Evolutionary conservation across 2,329 filamentous ascomycete species (phyloP).

Genomic region (Epichloe coenophiala): DNA sequence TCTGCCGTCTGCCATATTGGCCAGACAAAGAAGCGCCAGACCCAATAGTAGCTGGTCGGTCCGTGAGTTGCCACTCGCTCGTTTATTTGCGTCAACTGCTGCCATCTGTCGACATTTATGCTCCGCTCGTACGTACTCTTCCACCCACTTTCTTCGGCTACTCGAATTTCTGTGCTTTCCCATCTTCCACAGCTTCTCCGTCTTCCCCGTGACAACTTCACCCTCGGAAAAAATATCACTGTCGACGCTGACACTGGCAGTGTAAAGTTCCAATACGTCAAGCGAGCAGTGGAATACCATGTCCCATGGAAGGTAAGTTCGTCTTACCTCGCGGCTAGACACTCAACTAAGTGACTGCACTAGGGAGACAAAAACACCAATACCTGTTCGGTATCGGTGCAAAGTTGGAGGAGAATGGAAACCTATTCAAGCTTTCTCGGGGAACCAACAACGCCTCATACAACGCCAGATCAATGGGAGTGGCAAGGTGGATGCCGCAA

Average conservation of each 20-base stretch:
- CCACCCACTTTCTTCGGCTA: background rate
- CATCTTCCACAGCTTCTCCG: background rate
- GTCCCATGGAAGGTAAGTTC: background rate
- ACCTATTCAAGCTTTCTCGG: constrained; percentile 17
- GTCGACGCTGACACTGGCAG: background rate
- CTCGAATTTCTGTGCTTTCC: too few species aligned
- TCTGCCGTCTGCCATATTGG: background rate
- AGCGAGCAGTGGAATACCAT: background rate
- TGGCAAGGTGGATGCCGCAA: constrained; percentile 13
- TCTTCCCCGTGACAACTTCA: background rate
- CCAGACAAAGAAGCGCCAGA: too few species aligned
- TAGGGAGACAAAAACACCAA: background rate
- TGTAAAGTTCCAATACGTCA: background rate
- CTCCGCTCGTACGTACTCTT: background rate
- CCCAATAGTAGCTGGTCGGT: background rate
- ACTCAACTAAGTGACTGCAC: background rate
- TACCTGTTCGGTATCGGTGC: constrained; percentile 17
- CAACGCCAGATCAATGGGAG: constrained; percentile 7
- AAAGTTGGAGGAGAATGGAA: constrained; percentile 26
- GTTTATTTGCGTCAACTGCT: background rate
- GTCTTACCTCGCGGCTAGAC: background rate
- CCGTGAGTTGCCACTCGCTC: background rate
- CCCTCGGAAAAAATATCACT: background rate
- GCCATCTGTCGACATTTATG: background rate
- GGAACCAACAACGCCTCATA: constrained; percentile 17